Conservation (phyloP, 2,329 filamentous ascomycete genomes). For the Aspergillus terreus region DNA sequence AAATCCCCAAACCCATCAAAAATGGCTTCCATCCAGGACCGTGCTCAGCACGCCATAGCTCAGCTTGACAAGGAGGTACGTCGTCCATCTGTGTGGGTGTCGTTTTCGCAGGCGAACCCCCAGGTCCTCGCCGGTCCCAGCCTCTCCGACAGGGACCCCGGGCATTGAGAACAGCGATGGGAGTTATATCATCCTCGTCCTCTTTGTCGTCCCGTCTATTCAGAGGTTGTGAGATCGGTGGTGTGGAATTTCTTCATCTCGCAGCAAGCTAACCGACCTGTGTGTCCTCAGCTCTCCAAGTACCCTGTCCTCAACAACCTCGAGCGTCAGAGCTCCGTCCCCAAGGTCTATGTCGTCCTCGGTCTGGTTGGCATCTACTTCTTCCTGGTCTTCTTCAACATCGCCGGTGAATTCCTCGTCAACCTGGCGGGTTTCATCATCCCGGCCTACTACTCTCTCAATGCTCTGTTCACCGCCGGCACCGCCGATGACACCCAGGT, state of each 20-base stretch:
- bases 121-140: neutral
- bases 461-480: slow-evolving; percentile 58
- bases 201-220: neutral
- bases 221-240: no score
- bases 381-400: slow-evolving; percentile 70
- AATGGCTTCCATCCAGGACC: slow-evolving; percentile 56
- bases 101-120: slow-evolving; percentile 2
- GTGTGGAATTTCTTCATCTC: no score
- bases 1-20: slow-evolving; percentile 2
- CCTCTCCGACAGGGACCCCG: neutral
- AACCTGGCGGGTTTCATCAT: slow-evolving; percentile 64
- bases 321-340: slow-evolving; percentile 64
- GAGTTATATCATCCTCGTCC: neutral
- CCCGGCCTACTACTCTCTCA: slow-evolving; percentile 64
- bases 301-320: slow-evolving; percentile 65
- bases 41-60: slow-evolving; percentile 60
- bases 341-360: slow-evolving; percentile 65
- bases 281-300: slow-evolving; percentile 56
- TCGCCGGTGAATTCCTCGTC: slow-evolving; percentile 64
- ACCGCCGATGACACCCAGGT: slow-evolving; percentile 65
- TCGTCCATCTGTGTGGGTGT: slow-evolving; percentile 18
- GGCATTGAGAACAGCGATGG: neutral
- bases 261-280: slow-evolving; percentile 11
- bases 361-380: slow-evolving; percentile 64
- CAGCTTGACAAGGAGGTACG: slow-evolving; percentile 67